Conservation (phyloP, 331 rosid genomes). For the Quercus lobata region DNA sequence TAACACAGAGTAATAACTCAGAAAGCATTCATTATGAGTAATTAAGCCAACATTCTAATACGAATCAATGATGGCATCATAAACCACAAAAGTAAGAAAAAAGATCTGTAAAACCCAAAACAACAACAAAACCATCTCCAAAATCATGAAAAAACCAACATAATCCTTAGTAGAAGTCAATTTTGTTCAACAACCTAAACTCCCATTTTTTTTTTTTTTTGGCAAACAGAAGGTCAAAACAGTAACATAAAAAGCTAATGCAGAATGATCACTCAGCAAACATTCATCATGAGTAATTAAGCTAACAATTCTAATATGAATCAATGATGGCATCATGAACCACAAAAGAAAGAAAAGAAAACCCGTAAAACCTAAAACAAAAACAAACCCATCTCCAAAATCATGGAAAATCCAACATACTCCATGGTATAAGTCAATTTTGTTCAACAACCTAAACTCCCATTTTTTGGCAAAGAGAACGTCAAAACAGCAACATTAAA, state of each 20-base stretch:
- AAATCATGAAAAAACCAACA: constrained; percentile 16
- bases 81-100: constrained; percentile 28
- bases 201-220: background rate
- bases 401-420: constrained; percentile 14
- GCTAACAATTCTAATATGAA: constrained; percentile 1
- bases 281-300: background rate
- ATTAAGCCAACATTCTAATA: background rate
- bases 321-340: constrained; percentile 28
- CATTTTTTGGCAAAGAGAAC: background rate
- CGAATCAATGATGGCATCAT: constrained; percentile 28
- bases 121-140: background rate
- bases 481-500: constrained; percentile 7
- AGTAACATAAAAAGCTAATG: constrained; percentile 8
- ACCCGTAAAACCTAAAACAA: background rate
- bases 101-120: constrained; percentile 1
- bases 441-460: constrained; percentile 31
- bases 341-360: constrained; percentile 23
- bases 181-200: constrained; percentile 29
- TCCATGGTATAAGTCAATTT: constrained; percentile 11
- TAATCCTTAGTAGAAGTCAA: constrained; percentile 9
- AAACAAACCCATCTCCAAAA: constrained; percentile 6
- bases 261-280: constrained; percentile 15
- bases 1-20: constrained; percentile 15
- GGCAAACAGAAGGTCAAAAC: constrained; percentile 1
- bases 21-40: background rate